Conservation (phyloP, 2,329 filamentous ascomycete species). For the Fusarium tupiense region DNA sequence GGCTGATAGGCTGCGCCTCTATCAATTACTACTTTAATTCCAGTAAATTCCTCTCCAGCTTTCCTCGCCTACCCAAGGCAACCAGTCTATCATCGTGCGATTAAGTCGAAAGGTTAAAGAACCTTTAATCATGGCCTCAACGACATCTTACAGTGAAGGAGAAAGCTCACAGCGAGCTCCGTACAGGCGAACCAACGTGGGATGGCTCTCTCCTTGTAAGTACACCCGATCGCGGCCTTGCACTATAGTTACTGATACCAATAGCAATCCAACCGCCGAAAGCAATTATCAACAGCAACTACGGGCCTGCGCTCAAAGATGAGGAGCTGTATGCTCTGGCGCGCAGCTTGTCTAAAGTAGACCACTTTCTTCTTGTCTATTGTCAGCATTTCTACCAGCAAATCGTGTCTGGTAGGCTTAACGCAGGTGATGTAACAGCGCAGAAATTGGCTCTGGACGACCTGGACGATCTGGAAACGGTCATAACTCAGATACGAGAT, state of each 20-base stretch:
- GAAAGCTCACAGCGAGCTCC: neutral
- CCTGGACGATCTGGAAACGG: neutral
- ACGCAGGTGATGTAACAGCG: accelerated
- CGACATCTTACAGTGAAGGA: neutral
- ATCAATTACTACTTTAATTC: neutral
- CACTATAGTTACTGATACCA: neutral
- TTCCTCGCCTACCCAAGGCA: neutral
- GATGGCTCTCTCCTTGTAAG: neutral
- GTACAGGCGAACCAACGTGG: neutral
- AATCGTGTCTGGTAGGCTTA: neutral
- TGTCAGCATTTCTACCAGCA: neutral
- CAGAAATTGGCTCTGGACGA: neutral
- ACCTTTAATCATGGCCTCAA: neutral
- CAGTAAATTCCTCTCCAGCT: neutral
- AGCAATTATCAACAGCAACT: neutral
- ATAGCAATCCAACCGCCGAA: neutral
- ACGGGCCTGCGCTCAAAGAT: neutral
- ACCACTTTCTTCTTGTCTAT: neutral
- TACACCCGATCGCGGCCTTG: accelerated
- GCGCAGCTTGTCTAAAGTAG: neutral
- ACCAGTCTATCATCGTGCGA: accelerated
- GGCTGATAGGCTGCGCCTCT: neutral
- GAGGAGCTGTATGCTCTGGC: neutral
- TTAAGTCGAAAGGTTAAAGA: accelerated
- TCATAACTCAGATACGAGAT: neutral